Percentiles rank a stretch among this genome's conserved stretches.
Conservation (phyloP, 495 filamentous ascomycete species). For the Trichoderma asperelloides region DNA sequence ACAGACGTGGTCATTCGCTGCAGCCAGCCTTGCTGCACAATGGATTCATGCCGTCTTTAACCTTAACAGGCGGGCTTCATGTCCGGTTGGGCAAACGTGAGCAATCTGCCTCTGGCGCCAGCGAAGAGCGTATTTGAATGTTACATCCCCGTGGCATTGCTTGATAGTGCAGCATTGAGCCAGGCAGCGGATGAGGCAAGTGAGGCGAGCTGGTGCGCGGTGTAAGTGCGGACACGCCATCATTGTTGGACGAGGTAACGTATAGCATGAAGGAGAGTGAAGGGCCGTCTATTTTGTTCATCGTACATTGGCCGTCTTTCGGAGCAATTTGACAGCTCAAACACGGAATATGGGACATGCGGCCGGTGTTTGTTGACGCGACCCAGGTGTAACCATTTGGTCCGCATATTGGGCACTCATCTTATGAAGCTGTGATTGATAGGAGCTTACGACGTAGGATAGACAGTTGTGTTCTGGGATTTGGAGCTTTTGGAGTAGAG, state of each 20-base stretch:
- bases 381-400: neutral
- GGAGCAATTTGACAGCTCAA: neutral
- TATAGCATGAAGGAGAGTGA: neutral
- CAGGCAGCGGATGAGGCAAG: neutral
- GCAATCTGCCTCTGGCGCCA: neutral
- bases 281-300: neutral
- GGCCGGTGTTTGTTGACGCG: neutral
- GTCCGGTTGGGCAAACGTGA: neutral
- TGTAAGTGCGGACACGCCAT: neutral
- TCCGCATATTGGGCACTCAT: too few species aligned
- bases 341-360: neutral
- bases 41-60: neutral
- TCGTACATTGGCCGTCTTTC: neutral
- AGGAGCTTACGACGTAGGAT: too few species aligned
- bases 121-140: neutral
- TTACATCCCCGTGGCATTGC: neutral
- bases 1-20: neutral
- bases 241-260: neutral
- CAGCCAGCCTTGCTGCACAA: neutral
- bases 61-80: neutral
- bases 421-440: too few species aligned
- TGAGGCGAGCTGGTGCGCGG: neutral
- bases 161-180: neutral
- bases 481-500: too few species aligned
- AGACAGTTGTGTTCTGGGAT: too few species aligned